Evolutionary conservation across 108 stramenopile genomes (phyloP).

Genomic region (Chaetoceros muelleri): DNA sequence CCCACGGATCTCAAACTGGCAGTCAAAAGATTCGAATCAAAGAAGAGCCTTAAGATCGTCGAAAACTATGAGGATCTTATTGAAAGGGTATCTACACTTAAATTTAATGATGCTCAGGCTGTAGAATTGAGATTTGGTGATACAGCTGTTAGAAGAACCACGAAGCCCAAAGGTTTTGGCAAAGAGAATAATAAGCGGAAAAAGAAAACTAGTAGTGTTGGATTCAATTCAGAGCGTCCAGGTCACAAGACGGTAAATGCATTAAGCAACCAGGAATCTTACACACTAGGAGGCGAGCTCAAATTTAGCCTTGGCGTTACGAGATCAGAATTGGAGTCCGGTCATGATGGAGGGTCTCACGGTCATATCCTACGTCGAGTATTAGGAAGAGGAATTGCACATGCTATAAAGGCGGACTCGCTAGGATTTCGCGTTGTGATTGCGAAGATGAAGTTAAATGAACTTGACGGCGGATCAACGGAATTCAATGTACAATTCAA

Average conservation of each 20-base stretch:
- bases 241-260: not conserved
- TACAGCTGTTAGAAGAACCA: not conserved
- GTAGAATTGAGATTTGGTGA: not conserved
- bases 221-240: conserved; percentile 9
- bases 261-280: conserved; percentile 14
- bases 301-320: conserved; percentile 56
- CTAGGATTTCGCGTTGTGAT: conserved; percentile 44
- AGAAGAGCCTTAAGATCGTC: not conserved
- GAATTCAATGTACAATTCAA: conserved; percentile 45
- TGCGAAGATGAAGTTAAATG: conserved; percentile 36
- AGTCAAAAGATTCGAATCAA: conserved; percentile 15
- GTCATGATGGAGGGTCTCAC: conserved; percentile 12
- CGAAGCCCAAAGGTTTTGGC: conserved; percentile 32
- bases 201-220: conserved; percentile 17
- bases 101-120: conserved; percentile 1
- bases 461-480: conserved; percentile 46
- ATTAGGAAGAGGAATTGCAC: conserved; percentile 30
- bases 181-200: conserved; percentile 11
- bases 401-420: conserved; percentile 27
- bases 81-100: conserved; percentile 8
- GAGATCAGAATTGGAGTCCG: conserved; percentile 39
- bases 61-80: conserved; percentile 11
- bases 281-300: conserved; percentile 42
- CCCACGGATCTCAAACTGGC: conserved; percentile 47
- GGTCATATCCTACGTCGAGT: conserved; percentile 43